phyloP scores from a whole-genome alignment of 768 basidiomycete genomes.

The Xerocomus spinulosus region DNA sequence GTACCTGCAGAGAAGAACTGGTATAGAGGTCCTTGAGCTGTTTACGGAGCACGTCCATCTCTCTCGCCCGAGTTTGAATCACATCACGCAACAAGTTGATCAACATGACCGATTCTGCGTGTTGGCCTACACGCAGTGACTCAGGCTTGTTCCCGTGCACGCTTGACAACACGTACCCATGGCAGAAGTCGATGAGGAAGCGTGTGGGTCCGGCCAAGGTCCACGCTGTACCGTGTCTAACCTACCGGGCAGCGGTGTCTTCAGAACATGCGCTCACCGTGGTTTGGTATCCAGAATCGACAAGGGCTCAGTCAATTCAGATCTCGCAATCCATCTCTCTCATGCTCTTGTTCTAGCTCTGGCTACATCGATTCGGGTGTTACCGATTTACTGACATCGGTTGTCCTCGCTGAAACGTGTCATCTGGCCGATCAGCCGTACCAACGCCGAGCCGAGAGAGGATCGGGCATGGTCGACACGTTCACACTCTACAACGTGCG shows the following conservation, averaged over 20 bases:
- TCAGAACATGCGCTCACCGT: constrained; percentile 53
- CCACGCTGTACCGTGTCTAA: constrained; percentile 75
- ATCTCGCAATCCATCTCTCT: constrained; percentile 70
- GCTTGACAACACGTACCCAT: constrained; percentile 41
- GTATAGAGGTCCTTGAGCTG: constrained; percentile 44
- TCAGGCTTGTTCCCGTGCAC: background rate
- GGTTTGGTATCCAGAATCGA: constrained; percentile 98
- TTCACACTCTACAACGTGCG: background rate
- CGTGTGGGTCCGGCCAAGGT: constrained; percentile 63
- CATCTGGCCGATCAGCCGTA: constrained; percentile 81
- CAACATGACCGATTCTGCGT: constrained; percentile 73
- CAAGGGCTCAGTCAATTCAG: constrained; percentile 98
- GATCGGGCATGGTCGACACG: constrained; percentile 42
- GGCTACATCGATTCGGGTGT: constrained; percentile 66
- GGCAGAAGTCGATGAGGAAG: constrained; percentile 45
- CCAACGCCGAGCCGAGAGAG: constrained; percentile 88
- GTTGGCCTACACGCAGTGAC: constrained; percentile 45
- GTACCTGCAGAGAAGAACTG: constrained; percentile 40
- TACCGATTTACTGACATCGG: constrained; percentile 83
- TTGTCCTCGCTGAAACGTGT: constrained; percentile 86
- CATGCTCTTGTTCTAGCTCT: constrained; percentile 10
- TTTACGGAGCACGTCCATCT: constrained; percentile 65
- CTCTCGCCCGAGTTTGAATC: constrained; percentile 74
- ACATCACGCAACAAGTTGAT: constrained; percentile 81
- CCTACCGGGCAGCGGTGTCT: background rate